phyloP scores from a whole-genome alignment of 2,329 filamentous ascomycete genomes.

The Ophiocordyceps sinensis region DNA sequence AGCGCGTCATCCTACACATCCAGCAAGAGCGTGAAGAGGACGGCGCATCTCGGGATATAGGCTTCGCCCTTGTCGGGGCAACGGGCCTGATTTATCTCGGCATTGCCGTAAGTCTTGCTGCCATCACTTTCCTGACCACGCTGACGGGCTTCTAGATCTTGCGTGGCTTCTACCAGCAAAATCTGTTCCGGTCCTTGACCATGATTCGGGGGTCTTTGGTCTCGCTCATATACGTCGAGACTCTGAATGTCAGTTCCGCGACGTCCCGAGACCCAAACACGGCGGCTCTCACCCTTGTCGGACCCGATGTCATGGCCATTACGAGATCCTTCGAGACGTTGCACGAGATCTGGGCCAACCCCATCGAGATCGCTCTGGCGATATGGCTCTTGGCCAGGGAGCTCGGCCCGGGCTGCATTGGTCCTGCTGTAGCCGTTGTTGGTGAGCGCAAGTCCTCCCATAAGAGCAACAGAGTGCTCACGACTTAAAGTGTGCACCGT shows the following conservation, averaged over 20 bases:
- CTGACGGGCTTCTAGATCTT: conserved; percentile 3
- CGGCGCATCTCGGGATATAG: background rate
- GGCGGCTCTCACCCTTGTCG: conserved; percentile 28
- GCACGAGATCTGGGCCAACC: conserved; percentile 26
- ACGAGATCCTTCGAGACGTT: conserved; percentile 17
- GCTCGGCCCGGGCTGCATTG: conserved; percentile 28
- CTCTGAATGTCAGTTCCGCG: conserved; percentile 10
- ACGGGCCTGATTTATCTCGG: conserved; percentile 7
- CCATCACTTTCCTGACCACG: background rate
- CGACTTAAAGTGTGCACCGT: conserved; percentile 3
- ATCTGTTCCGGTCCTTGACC: conserved; percentile 12
- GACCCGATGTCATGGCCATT: conserved; percentile 27
- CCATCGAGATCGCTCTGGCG: conserved; percentile 26
- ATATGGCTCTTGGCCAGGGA: conserved; percentile 30
- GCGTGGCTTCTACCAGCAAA: conserved; percentile 9
- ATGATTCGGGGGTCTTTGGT: conserved; percentile 16
- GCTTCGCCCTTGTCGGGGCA: conserved; percentile 7
- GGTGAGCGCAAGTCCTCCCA: conserved; percentile 3
- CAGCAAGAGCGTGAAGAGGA: background rate
- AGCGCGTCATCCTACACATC: conserved; percentile 1
- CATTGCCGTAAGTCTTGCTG: conserved; percentile 3
- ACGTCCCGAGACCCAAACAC: conserved; percentile 13
- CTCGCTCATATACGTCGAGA: conserved; percentile 12
- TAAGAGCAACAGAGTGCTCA: too few species aligned
- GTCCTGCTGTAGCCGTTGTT: conserved; percentile 23